Evolutionary conservation across 805 yeast genomes (phyloP).

Genomic region (Debaryomyces maramus): DNA sequence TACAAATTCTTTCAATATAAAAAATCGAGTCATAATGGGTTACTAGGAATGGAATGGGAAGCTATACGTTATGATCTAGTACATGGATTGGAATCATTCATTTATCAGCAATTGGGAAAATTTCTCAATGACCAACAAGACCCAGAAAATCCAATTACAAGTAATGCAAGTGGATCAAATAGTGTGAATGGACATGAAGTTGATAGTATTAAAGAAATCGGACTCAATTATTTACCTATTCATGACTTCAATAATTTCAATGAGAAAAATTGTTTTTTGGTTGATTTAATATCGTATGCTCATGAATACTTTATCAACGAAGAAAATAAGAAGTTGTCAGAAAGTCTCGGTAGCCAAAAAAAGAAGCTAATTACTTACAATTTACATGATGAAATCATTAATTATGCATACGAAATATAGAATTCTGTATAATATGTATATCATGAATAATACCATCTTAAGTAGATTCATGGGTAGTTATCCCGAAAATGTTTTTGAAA

Average conservation of each 20-base stretch:
- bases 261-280: conserved; percentile 28
- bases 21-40: conserved; percentile 33
- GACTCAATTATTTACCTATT: conserved; percentile 27
- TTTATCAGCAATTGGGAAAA: conserved; percentile 37
- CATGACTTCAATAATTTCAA: conserved; percentile 35
- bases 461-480: too few species aligned
- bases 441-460: background rate
- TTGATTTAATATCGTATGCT: conserved; percentile 25
- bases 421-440: background rate
- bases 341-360: conserved; percentile 4
- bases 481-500: conserved; percentile 19
- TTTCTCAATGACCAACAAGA: conserved; percentile 5
- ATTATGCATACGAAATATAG: conserved; percentile 2
- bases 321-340: conserved; percentile 9
- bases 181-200: conserved; percentile 6
- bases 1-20: conserved; percentile 37
- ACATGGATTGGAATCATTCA: conserved; percentile 35
- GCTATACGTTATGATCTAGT: conserved; percentile 38
- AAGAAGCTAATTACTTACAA: conserved; percentile 21
- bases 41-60: conserved; percentile 45
- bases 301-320: conserved; percentile 17
- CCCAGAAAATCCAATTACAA: background rate
- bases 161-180: conserved; percentile 1
- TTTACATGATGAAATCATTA: conserved; percentile 24
- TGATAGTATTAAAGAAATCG: conserved; percentile 15